A percentile compares a stretch with the other conserved stretches of the same genome.
Conservation (phyloP, 768 basidiomycete genomes). For the Leccinum longicurvipes region DNA sequence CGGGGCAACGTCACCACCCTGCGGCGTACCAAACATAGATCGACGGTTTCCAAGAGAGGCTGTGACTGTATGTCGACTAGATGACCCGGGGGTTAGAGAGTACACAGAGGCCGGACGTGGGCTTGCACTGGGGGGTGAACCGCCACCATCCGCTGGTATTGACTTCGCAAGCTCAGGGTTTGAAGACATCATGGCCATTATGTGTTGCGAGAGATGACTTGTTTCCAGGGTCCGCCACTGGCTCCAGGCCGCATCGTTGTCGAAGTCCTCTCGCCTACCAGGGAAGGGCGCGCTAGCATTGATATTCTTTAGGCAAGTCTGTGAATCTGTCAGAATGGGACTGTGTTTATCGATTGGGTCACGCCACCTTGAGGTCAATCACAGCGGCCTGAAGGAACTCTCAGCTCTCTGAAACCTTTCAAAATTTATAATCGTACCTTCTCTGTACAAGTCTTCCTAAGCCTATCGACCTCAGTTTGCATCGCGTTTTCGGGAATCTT, state of each 20-base stretch:
- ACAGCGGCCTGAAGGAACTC: conserved; percentile 63
- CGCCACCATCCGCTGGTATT: conserved; percentile 48
- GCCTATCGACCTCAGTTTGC: conserved; percentile 68
- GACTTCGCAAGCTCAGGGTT: conserved; percentile 88
- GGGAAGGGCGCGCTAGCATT: conserved; percentile 82
- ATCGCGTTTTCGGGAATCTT: conserved; percentile 66
- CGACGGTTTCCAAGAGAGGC: conserved; percentile 66
- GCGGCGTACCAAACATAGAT: conserved; percentile 45
- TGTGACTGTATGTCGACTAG: conserved; percentile 54
- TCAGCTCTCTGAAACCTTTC: not conserved
- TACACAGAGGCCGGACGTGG: conserved; percentile 60
- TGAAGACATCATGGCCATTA: conserved; percentile 79
- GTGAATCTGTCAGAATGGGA: conserved; percentile 8
- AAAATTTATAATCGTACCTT: conserved; percentile 44
- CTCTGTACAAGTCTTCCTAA: conserved; percentile 67
- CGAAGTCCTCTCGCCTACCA: conserved; percentile 83
- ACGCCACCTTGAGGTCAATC: conserved; percentile 74
- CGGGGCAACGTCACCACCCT: conserved; percentile 29
- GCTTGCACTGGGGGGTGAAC: conserved; percentile 20
- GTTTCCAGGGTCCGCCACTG: conserved; percentile 83
- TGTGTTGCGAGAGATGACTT: conserved; percentile 79
- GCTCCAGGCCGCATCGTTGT: conserved; percentile 75
- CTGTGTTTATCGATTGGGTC: not conserved
- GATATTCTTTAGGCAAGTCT: conserved; percentile 89
- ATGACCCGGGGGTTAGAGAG: conserved; percentile 35